Evolutionary conservation across 2,329 filamentous ascomycete species (phyloP).

Genomic region (Juglanconis juglandina): DNA sequence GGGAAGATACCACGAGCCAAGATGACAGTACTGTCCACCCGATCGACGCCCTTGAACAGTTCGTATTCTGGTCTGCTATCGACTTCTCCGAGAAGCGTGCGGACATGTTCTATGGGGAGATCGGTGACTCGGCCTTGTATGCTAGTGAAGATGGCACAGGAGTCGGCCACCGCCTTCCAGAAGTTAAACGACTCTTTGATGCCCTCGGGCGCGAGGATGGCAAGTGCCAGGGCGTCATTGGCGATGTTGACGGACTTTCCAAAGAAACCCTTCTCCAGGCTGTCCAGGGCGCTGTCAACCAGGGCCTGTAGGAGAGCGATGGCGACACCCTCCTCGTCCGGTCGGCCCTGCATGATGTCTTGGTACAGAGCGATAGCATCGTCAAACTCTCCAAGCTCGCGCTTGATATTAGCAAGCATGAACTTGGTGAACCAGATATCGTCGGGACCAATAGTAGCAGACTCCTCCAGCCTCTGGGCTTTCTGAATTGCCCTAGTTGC

Average conservation of each 20-base stretch:
- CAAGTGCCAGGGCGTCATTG: conserved; percentile 64
- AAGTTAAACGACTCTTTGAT: conserved; percentile 80
- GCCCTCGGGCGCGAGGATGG: conserved; percentile 56
- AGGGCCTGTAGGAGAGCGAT: conserved; percentile 86
- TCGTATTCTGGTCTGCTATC: conserved; percentile 54
- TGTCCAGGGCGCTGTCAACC: conserved; percentile 74
- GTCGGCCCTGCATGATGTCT: conserved; percentile 64
- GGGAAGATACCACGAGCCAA: conserved; percentile 42
- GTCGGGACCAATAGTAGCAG: conserved; percentile 47
- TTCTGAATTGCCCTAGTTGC: conserved; percentile 87
- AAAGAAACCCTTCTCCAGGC: conserved; percentile 79
- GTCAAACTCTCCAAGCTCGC: conserved; percentile 87
- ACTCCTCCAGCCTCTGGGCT: conserved; percentile 67
- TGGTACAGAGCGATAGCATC: conserved; percentile 76
- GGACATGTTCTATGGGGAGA: conserved; percentile 59
- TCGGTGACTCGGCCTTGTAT: conserved; percentile 65
- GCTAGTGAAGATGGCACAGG: conserved; percentile 77
- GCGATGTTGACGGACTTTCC: conserved; percentile 76
- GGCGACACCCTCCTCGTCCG: conserved; percentile 78
- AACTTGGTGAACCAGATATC: conserved; percentile 95
- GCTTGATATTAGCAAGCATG: conserved; percentile 91
- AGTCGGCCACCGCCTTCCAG: conserved; percentile 90
- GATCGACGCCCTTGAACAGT: conserved; percentile 67
- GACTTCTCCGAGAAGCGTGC: conserved; percentile 54
- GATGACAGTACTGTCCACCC: conserved; percentile 45